Evolutionary conservation across 1,284 basidiomycete species (phyloP).

Genomic region (Phlebopus sp.): DNA sequence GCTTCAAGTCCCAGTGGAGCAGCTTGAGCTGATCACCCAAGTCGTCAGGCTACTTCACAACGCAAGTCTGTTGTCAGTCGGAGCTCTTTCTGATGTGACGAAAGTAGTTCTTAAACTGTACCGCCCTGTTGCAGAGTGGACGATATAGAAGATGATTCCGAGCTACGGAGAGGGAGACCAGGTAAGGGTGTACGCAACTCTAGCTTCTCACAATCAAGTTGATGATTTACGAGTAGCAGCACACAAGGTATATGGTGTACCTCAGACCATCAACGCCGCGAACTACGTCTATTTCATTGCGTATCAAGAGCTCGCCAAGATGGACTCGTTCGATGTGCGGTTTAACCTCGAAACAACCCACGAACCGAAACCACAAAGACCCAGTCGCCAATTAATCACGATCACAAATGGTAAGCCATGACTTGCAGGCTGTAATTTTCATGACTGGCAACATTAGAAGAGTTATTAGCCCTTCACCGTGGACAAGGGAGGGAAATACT

Average conservation of each 20-base stretch:
- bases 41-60: conserved; percentile 92
- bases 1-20: conserved; percentile 77
- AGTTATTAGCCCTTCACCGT: conserved; percentile 75
- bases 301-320: conserved; percentile 67
- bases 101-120: not conserved
- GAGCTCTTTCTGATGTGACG: not conserved
- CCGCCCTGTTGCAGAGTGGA: conserved; percentile 57
- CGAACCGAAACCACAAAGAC: not conserved
- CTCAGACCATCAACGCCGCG: conserved; percentile 82
- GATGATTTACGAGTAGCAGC: conserved; percentile 47
- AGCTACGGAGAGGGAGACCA: conserved; percentile 70
- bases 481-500: conserved; percentile 81
- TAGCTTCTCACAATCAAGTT: not conserved
- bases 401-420: conserved; percentile 62
- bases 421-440: not conserved
- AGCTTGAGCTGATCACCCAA: conserved; percentile 70
- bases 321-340: conserved; percentile 11
- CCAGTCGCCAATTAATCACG: conserved; percentile 51
- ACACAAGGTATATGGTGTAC: conserved; percentile 78
- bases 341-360: conserved; percentile 32
- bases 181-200: conserved; percentile 40
- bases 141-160: conserved; percentile 81
- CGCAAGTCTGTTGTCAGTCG: conserved; percentile 61
- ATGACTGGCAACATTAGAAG: conserved; percentile 43
- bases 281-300: conserved; percentile 93